Evolutionary conservation across 805 yeast genomes (phyloP), one percentile per base, ranked within the genome.

Genomic region (Kregervanrija fluxuum): DNA sequence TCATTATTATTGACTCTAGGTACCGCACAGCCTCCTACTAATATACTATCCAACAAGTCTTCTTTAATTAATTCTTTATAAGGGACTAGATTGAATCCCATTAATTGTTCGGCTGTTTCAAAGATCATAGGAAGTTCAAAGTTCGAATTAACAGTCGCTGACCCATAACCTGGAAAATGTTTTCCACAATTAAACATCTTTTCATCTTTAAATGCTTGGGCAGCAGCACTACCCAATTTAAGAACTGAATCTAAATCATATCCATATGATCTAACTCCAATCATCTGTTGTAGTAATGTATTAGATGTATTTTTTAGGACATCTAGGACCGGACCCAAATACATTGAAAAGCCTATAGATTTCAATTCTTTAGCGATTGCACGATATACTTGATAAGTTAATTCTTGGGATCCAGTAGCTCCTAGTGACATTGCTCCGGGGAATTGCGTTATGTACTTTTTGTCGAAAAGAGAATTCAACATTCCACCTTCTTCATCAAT

Each of bases 1-100:
- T 79, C 84, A 50, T 75, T 77, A 11, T 79, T 79, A 15, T 77
- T 67, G 12, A 78, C 69, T 33, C 74, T 71, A 1, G 84, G 84
- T n/a, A 78, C 76, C 2, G 81, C 82, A 49, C 82, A 77, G n/a
- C 83, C 83, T 14, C 81, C 80, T 2, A 77, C 80, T 59, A 72
- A 66, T 15, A 78, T 61, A 1, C 80, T 76, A 54, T 77, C 82
- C 40, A 78, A 58, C 5, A 70, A 50, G 22, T 61, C 67, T 33
- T 64, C 68, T 39, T 71, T 66, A 38, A 75, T 69, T 41, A 75
- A 61, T 42, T 66, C 65, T 11, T 69, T 68, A 52, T 76, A 78
- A 3, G 82, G 82, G 13, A 72, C 61, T 44, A 70, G 62, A 51
- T 75, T 73, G 54, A 72, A 71, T 34, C 68, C 65, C 44, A 71